Evolutionary conservation across 164 flowering plant species (phyloP).

Genomic region (Platanus orientalis): DNA sequence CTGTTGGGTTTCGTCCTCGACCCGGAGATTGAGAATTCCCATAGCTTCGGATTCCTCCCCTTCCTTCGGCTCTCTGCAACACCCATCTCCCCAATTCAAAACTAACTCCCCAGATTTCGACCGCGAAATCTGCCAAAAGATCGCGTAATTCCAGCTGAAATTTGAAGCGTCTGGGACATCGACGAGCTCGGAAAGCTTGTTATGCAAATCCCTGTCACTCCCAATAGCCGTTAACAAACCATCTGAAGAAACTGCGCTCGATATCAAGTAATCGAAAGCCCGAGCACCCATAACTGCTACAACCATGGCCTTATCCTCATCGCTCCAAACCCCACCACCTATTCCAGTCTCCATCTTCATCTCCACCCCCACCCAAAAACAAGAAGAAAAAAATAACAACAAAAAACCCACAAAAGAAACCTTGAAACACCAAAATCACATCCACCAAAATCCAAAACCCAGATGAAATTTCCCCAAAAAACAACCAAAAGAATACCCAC

Average conservation of each 20-base stretch:
- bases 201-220: slow-evolving; percentile 62
- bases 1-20: slow-evolving; percentile 68
- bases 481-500: slow-evolving; percentile 1
- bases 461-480: not conserved
- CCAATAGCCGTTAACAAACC: slow-evolving; percentile 43
- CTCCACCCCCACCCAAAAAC: slow-evolving; percentile 12
- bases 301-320: slow-evolving; percentile 65
- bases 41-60: slow-evolving; percentile 58
- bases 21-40: slow-evolving; percentile 25
- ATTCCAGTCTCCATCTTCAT: slow-evolving; percentile 45
- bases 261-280: slow-evolving; percentile 67
- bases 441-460: slow-evolving; percentile 6
- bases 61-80: slow-evolving; percentile 77
- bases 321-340: slow-evolving; percentile 47
- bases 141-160: slow-evolving; percentile 87
- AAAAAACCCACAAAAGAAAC: slow-evolving; percentile 10
- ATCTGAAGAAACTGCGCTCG: slow-evolving; percentile 49
- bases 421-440: slow-evolving; percentile 1
- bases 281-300: slow-evolving; percentile 56
- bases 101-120: slow-evolving; percentile 70
- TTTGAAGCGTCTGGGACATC: slow-evolving; percentile 55
- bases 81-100: slow-evolving; percentile 96
- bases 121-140: slow-evolving; percentile 86
- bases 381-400: not conserved
- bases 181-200: slow-evolving; percentile 86